Evolutionary conservation across 1,284 basidiomycete genomes (phyloP).

Genomic region (Heterobasidion occidentale): DNA sequence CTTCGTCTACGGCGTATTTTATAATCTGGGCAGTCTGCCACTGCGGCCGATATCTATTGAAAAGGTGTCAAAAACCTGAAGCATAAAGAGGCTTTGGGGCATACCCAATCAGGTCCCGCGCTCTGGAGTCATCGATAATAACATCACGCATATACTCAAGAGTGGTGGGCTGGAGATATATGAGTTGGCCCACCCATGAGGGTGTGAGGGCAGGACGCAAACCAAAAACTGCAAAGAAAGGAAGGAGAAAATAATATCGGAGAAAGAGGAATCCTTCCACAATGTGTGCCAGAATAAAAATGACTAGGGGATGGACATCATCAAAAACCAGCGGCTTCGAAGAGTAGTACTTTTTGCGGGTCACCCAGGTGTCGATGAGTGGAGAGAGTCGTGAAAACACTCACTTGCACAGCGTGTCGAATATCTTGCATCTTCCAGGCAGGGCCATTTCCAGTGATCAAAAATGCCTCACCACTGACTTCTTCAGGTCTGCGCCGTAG

Average conservation of each 20-base stretch:
- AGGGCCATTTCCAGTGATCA: slow-evolving; percentile 23
- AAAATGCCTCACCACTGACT: slow-evolving; percentile 22
- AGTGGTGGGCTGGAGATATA: slow-evolving; percentile 25
- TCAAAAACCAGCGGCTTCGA: slow-evolving; percentile 17
- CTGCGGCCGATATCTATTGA: slow-evolving; percentile 21
- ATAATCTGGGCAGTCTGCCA: slow-evolving; percentile 24
- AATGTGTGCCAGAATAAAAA: slow-evolving; percentile 22
- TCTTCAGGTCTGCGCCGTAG: slow-evolving; percentile 16
- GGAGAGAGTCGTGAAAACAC: background rate
- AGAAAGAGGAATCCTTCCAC: slow-evolving; percentile 22
- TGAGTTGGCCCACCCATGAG: slow-evolving; percentile 21
- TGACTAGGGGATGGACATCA: slow-evolving; percentile 20
- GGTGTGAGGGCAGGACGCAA: slow-evolving; percentile 19
- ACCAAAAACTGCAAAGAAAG: slow-evolving; percentile 13
- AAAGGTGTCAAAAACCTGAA: background rate
- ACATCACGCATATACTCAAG: slow-evolving; percentile 23
- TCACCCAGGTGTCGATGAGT: background rate
- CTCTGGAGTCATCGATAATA: slow-evolving; percentile 25
- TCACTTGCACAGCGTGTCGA: slow-evolving; percentile 22
- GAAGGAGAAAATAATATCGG: slow-evolving; percentile 22
- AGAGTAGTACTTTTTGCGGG: slow-evolving; percentile 19
- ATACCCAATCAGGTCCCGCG: slow-evolving; percentile 24
- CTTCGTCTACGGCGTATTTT: slow-evolving; percentile 23
- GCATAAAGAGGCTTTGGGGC: background rate
- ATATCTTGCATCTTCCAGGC: slow-evolving; percentile 22